phyloP scores from a whole-genome alignment of 345 rosid species.

The Mangifera indica region DNA sequence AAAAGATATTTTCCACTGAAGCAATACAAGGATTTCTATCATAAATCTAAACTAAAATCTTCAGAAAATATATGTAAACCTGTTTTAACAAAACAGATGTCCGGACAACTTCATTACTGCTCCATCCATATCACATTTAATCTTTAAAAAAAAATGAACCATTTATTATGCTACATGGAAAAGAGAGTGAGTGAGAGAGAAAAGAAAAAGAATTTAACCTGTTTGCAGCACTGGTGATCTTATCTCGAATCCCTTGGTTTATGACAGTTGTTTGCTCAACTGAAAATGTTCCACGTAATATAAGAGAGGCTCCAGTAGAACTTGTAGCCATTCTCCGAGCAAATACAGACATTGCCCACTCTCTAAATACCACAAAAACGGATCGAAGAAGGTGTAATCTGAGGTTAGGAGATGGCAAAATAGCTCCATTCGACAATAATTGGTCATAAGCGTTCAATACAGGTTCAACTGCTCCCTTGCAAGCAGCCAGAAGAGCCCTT shows the following conservation, averaged over 20 bases:
- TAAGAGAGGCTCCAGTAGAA: constrained; percentile 62
- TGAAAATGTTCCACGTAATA: constrained; percentile 61
- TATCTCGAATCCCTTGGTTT: constrained; percentile 81
- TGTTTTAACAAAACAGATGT: neutral
- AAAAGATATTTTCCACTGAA: neutral
- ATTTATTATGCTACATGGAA: neutral
- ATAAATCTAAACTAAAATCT: neutral
- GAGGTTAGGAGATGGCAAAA: constrained; percentile 73
- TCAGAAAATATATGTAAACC: neutral
- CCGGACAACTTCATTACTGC: neutral
- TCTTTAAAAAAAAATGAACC: neutral
- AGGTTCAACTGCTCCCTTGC: constrained; percentile 92
- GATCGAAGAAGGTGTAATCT: constrained; percentile 80
- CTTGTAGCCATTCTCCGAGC: constrained; percentile 76
- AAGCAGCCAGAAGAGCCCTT: constrained; percentile 85
- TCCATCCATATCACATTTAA: neutral
- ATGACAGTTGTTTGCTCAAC: constrained; percentile 51
- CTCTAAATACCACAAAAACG: constrained; percentile 74
- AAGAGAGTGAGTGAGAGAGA: no score
- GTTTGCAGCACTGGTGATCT: constrained; percentile 84
- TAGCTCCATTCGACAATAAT: constrained; percentile 73
- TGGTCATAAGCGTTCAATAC: constrained; percentile 83
- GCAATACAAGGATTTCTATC: neutral
- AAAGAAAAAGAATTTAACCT: constrained; percentile 44
- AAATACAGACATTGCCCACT: constrained; percentile 88